Conservation (phyloP, 371 early-diverging fungal species). For the Mortierella sp. region DNA sequence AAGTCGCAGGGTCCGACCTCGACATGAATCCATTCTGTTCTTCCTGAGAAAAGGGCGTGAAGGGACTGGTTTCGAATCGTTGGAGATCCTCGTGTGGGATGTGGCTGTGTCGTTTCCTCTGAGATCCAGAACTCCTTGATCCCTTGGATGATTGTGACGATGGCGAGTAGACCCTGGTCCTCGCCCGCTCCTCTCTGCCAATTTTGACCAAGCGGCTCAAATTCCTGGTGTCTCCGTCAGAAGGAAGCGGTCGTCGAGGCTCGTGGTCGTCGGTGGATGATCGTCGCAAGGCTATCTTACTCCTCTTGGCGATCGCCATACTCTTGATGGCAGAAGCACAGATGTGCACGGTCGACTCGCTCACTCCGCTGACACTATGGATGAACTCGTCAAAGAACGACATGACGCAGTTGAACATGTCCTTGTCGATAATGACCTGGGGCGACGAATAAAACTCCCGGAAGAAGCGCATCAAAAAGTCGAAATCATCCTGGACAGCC, state of each 20-base stretch:
- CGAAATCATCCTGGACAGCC: slow-evolving; percentile 5
- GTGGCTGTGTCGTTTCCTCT: slow-evolving; percentile 23
- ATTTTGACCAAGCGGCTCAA: slow-evolving; percentile 24
- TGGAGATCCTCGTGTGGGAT: background rate
- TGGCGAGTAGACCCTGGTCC: slow-evolving; percentile 2
- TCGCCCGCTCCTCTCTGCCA: slow-evolving; percentile 22
- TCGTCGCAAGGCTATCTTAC: slow-evolving; percentile 11
- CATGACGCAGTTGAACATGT: slow-evolving; percentile 27
- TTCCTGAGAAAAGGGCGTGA: background rate
- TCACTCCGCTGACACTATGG: slow-evolving; percentile 25
- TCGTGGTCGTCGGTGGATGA: background rate
- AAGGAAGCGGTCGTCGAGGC: background rate
- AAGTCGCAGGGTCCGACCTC: background rate
- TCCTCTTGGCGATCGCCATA: slow-evolving; percentile 23
- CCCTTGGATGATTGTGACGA: slow-evolving; percentile 3
- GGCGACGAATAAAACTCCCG: slow-evolving; percentile 31
- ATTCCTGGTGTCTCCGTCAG: slow-evolving; percentile 4
- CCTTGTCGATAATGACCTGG: slow-evolving; percentile 15
- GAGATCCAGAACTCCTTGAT: background rate
- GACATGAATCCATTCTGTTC: background rate
- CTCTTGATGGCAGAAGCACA: slow-evolving; percentile 28
- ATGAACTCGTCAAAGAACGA: slow-evolving; percentile 35
- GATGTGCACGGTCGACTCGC: slow-evolving; percentile 24
- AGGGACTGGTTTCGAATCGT: background rate
- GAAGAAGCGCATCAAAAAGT: slow-evolving; percentile 26